Base-by-base conservation (phyloP, 163 green algal species). In the Coccomyxa subellipsoidea region DNA sequence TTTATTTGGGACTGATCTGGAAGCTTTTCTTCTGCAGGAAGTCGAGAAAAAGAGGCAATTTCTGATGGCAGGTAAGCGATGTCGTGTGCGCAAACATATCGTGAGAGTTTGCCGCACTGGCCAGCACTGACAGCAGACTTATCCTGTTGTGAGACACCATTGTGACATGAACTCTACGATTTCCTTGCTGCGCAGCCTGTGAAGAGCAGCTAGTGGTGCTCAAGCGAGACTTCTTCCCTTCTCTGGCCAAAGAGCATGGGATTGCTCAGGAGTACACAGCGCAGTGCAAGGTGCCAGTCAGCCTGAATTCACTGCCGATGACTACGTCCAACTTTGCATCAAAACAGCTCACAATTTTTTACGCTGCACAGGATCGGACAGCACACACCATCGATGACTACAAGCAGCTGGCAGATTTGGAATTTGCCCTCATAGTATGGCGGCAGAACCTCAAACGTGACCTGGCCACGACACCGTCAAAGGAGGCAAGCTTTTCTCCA, bases 71-170 rank as follows among this genome's bases (percentile, higher is more conserved):
- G 81, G 81, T 92, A 87, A 15, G 87, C 85, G 0, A 76, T 37
- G n/a, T n/a, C n/a, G n/a, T n/a, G n/a, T n/a, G n/a, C n/a, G n/a
- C n/a, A n/a, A n/a, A n/a, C n/a, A n/a, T n/a, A n/a, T n/a, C n/a
- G n/a, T n/a, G n/a, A n/a, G n/a, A n/a, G n/a, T n/a, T n/a, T n/a
- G n/a, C n/a, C n/a, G n/a, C n/a, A n/a, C n/a, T n/a, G n/a, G n/a
- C n/a, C n/a, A n/a, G n/a, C n/a, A n/a, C n/a, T n/a, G n/a, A n/a
- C n/a, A n/a, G n/a, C n/a, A n/a, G n/a, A n/a, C n/a, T n/a, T n/a
- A 92, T 87, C 89, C 21, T 59, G 47, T 18, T 27, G 91, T 91
- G 77, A 87, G 54, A 27, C 89, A 10, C 10, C 39, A 10, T 54
- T 10, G 8, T 54, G 8, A 59, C 47, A 59, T 59, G 47, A 59